phyloP scores from a whole-genome alignment of 371 early-diverging fungal genomes.

The Synchytrium microbalum region DNA sequence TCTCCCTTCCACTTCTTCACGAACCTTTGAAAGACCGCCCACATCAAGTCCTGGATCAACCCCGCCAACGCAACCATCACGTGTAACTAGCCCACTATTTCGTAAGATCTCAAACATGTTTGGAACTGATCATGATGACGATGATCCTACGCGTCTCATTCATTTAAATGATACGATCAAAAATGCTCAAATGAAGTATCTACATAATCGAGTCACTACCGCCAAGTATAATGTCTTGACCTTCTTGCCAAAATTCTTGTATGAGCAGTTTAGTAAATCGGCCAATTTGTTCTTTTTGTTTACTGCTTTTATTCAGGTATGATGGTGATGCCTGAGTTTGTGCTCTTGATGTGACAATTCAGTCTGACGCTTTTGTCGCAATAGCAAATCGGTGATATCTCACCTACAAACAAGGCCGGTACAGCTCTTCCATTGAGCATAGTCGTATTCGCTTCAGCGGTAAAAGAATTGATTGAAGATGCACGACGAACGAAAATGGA shows the following conservation, averaged over 20 bases:
- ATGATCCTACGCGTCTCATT: conserved; percentile 49
- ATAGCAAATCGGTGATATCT: conserved; percentile 52
- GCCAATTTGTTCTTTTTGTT: conserved; percentile 94
- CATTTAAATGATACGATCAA: conserved; percentile 72
- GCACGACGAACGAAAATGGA: conserved; percentile 63
- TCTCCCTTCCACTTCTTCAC: too few relatives aligned
- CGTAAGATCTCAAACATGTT: neutral
- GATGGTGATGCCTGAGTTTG: conserved; percentile 7
- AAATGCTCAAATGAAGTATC: conserved; percentile 66
- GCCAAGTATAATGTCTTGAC: conserved; percentile 77
- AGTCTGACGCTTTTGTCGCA: conserved; percentile 26
- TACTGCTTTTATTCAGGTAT: conserved; percentile 61
- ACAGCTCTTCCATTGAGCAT: conserved; percentile 87
- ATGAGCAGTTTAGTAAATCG: conserved; percentile 77
- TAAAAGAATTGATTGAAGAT: conserved; percentile 97
- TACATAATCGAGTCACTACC: conserved; percentile 69
- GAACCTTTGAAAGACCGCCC: neutral
- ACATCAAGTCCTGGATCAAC: neutral
- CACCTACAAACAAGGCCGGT: conserved; percentile 73
- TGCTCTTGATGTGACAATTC: neutral
- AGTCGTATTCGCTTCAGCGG: conserved; percentile 85
- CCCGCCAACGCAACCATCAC: neutral
- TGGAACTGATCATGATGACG: conserved; percentile 14
- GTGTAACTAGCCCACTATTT: too few relatives aligned
- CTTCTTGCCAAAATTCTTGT: conserved; percentile 81